phyloP scores from a whole-genome alignment of 805 yeast genomes.

The Helenozyma baotianmanensis region DNA sequence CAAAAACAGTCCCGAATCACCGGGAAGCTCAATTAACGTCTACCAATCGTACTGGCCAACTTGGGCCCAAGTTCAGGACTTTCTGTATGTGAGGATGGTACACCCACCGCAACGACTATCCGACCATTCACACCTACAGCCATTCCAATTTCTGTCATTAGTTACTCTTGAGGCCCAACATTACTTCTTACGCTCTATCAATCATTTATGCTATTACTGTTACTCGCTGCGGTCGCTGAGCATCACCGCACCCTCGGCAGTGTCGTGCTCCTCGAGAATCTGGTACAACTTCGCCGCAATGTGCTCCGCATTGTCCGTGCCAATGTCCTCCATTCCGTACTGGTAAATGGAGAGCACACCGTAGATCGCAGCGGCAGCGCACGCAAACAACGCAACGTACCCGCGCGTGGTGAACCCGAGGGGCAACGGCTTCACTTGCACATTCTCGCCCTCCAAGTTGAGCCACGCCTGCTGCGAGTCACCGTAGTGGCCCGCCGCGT shows the following conservation, averaged over 20 bases:
- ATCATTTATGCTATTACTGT: no score
- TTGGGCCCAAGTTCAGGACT: no score
- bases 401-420: constrained; percentile 69
- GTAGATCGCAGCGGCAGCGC: constrained; percentile 51
- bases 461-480: constrained; percentile 45
- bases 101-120: no score
- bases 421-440: constrained; percentile 62
- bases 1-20: no score
- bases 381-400: constrained; percentile 54
- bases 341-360: constrained; percentile 58
- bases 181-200: no score
- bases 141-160: no score
- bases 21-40: no score
- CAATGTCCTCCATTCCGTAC: constrained; percentile 64
- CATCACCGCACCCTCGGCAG: constrained; percentile 14
- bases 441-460: constrained; percentile 54
- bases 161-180: no score
- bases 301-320: constrained; percentile 44
- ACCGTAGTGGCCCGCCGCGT: constrained; percentile 63
- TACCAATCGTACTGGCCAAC: no score
- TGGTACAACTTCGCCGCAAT: constrained; percentile 31
- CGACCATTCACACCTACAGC: no score
- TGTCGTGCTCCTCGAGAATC: constrained; percentile 25
- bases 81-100: no score
- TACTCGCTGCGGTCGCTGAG: constrained; percentile 3